Evolutionary conservation across 495 filamentous ascomycete species (phyloP).

Genomic region (Hyaloscypha finlandica): DNA sequence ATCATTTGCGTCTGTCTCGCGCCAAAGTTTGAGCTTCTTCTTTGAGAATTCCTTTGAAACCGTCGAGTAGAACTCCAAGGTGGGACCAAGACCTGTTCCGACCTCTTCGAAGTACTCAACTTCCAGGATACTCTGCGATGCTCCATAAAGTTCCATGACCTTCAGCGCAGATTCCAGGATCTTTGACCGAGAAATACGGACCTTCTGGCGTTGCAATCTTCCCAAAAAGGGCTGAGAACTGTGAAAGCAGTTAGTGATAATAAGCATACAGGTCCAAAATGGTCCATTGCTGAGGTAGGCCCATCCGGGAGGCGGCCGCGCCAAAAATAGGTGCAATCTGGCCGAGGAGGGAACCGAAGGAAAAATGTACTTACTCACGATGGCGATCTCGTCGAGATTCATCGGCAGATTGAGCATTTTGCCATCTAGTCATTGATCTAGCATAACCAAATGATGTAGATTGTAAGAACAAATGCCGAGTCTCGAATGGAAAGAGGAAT

Average conservation of each 20-base stretch:
- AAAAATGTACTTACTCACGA: slow-evolving; percentile 67
- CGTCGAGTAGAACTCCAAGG: slow-evolving; percentile 97
- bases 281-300: no score
- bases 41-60: slow-evolving; percentile 97
- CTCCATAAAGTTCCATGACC: slow-evolving; percentile 99
- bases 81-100: slow-evolving; percentile 93
- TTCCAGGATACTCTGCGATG: slow-evolving; percentile 91
- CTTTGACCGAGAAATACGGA: slow-evolving; percentile 87
- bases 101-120: slow-evolving; percentile 99
- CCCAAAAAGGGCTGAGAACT: slow-evolving; percentile 71
- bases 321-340: no score
- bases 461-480: slow-evolving; percentile 93
- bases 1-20: slow-evolving; percentile 81
- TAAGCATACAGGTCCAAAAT: no score
- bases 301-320: no score
- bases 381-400: slow-evolving; percentile 78
- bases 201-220: slow-evolving; percentile 92
- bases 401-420: slow-evolving; percentile 80
- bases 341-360: no score
- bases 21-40: slow-evolving; percentile 95
- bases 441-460: slow-evolving; percentile 99
- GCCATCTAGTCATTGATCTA: slow-evolving; percentile 96
- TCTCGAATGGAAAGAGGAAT: slow-evolving; percentile 99
- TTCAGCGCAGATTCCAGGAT: slow-evolving; percentile 97
- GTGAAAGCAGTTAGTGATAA: no score